Evolutionary conservation across 805 yeast genomes (phyloP).

Genomic region (Candida awuae): DNA sequence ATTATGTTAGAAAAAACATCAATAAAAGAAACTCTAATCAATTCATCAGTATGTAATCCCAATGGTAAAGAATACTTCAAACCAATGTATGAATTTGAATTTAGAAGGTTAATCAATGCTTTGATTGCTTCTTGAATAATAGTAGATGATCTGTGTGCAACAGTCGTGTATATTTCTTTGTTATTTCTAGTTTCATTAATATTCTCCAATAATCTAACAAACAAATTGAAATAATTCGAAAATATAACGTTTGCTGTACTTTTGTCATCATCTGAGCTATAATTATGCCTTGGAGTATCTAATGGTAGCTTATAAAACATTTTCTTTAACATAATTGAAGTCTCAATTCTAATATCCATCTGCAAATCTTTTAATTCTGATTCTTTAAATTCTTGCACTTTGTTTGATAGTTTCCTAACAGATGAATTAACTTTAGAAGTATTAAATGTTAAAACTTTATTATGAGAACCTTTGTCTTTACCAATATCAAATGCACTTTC

Average conservation of each 20-base stretch:
- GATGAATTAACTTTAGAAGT: neutral
- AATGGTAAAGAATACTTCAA: conserved; percentile 67
- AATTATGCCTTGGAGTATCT: conserved; percentile 48
- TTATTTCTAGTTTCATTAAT: conserved; percentile 23
- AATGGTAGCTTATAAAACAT: conserved; percentile 49
- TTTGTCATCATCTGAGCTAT: conserved; percentile 24
- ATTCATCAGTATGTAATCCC: conserved; percentile 62
- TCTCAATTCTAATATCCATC: conserved; percentile 35
- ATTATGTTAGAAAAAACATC: conserved; percentile 69
- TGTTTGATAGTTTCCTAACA: conserved; percentile 7
- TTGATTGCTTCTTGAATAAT: conserved; percentile 57
- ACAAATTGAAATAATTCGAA: conserved; percentile 59
- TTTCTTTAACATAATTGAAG: conserved; percentile 49
- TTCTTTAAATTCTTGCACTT: conserved; percentile 16
- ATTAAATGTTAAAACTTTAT: conserved; percentile 2
- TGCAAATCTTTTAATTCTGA: conserved; percentile 24
- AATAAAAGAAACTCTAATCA: conserved; percentile 64
- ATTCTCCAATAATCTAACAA: conserved; percentile 45
- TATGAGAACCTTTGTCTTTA: neutral
- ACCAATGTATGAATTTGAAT: conserved; percentile 71
- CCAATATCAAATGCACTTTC: conserved; percentile 26
- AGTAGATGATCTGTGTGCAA: conserved; percentile 44
- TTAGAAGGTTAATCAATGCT: conserved; percentile 60
- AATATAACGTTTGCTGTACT: conserved; percentile 44
- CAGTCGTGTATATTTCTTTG: conserved; percentile 15